These are phyloP conservation scores for Wickerhamomyces sp. DNA, from an alignment of 1,139 yeast genomes.

Conservation along the genomic window DNA sequence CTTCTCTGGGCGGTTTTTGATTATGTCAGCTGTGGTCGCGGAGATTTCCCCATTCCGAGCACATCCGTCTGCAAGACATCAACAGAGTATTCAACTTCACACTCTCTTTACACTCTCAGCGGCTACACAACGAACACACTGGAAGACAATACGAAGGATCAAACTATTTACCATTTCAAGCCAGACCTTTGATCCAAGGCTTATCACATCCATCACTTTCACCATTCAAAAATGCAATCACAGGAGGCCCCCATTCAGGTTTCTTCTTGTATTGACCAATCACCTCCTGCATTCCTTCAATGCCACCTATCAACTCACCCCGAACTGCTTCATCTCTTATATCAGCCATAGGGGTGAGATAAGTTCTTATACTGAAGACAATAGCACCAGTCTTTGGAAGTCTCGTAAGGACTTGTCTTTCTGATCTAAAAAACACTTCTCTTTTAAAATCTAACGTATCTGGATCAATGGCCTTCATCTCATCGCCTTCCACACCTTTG, in stretches of 20 bases:
- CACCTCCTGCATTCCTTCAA: conserved; percentile 53
- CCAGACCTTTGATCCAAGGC: conserved; percentile 15
- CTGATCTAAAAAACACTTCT: conserved; percentile 52
- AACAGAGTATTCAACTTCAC: too few species aligned
- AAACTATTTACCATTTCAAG: too few species aligned
- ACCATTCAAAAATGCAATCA: conserved; percentile 37
- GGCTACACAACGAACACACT: too few species aligned
- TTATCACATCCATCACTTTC: conserved; percentile 24
- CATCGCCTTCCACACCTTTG: conserved; percentile 42
- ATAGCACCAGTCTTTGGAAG: conserved; percentile 58
- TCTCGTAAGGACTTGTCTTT: conserved; percentile 64
- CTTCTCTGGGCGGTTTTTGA: too few species aligned
- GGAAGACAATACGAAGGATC: too few species aligned
- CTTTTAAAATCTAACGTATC: conserved; percentile 40
- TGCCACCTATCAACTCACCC: conserved; percentile 49
- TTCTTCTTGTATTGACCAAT: conserved; percentile 57
- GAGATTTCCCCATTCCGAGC: too few species aligned
- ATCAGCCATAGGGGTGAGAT: conserved; percentile 51
- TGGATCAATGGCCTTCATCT: conserved; percentile 25
- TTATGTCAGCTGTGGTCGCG: too few species aligned
- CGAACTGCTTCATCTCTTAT: conserved; percentile 48
- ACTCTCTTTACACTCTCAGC: too few species aligned
- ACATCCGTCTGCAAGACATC: too few species aligned
- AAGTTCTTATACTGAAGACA: conserved; percentile 61
- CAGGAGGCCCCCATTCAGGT: conserved; percentile 63